Conservation (phyloP, 768 basidiomycete species). For the Podaxis sp. region DNA sequence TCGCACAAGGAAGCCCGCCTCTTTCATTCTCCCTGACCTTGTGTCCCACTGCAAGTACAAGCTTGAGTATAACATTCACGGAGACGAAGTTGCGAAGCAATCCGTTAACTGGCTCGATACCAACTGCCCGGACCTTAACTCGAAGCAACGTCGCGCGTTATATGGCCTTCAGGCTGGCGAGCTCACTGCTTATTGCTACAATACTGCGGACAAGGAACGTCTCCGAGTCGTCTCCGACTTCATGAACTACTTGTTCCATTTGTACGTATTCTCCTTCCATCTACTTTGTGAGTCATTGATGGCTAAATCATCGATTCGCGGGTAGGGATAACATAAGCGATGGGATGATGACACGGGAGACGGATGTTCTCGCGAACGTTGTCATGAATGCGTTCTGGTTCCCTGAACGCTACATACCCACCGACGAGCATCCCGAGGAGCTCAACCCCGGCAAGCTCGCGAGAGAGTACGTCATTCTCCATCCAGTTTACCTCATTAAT, state of each 20-base stretch:
- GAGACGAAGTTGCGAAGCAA: conserved; percentile 45
- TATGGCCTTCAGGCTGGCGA: conserved; percentile 64
- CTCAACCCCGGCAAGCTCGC: conserved; percentile 63
- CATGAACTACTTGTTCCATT: conserved; percentile 59
- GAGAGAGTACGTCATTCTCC: conserved; percentile 52
- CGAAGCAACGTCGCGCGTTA: conserved; percentile 46
- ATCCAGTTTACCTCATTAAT: conserved; percentile 2
- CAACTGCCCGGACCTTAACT: conserved; percentile 44
- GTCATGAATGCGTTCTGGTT: conserved; percentile 74
- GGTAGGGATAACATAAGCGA: conserved; percentile 73
- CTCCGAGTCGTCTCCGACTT: conserved; percentile 70
- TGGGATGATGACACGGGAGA: conserved; percentile 69
- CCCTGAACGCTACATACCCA: conserved; percentile 50
- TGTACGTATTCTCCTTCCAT: conserved; percentile 34
- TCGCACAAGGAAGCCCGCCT: conserved; percentile 24
- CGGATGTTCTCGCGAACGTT: conserved; percentile 55
- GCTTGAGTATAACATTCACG: conserved; percentile 42
- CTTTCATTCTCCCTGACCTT: conserved; percentile 56
- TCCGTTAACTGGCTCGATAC: conserved; percentile 51
- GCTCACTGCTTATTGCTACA: conserved; percentile 66
- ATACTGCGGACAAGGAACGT: conserved; percentile 51
- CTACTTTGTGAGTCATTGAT: conserved; percentile 16
- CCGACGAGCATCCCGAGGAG: conserved; percentile 43
- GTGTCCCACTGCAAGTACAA: conserved; percentile 51
- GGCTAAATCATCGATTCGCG: conserved; percentile 11